These are phyloP conservation scores for Begonia fuchsioides DNA, from an alignment of 306 rosid species.

Conservation along the genomic window DNA sequence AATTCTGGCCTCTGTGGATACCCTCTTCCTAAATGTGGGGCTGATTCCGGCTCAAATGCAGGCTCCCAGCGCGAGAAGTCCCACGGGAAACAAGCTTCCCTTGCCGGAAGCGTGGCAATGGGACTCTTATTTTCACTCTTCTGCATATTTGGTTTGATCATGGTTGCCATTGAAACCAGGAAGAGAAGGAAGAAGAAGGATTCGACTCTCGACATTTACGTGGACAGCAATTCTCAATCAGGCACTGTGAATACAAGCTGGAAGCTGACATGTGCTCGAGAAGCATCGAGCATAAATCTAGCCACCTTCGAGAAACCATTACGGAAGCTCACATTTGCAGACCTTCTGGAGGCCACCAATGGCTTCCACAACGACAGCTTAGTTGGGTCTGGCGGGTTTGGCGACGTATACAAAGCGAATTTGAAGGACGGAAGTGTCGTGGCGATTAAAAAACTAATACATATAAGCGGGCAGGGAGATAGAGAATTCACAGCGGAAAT, in stretches of 20 bases:
- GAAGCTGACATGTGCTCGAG: conserved; percentile 61
- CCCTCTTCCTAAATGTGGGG: conserved; percentile 41
- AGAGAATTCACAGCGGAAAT: conserved; percentile 95
- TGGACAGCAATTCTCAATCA: conserved; percentile 45
- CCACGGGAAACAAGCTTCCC: conserved; percentile 53
- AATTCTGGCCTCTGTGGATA: conserved; percentile 80
- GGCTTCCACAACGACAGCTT: conserved; percentile 78
- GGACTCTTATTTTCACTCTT: conserved; percentile 72
- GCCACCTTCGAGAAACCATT: conserved; percentile 87
- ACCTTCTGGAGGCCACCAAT: conserved; percentile 79
- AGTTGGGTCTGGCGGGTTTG: conserved; percentile 81
- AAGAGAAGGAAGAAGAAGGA: conserved; percentile 79
- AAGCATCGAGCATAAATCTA: conserved; percentile 84
- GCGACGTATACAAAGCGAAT: conserved; percentile 87
- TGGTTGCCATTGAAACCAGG: conserved; percentile 51
- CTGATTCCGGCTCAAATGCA: conserved; percentile 3
- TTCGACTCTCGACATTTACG: conserved; percentile 40
- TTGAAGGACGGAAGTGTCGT: conserved; percentile 79
- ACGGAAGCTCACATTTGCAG: conserved; percentile 71
- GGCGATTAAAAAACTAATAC: conserved; percentile 86
- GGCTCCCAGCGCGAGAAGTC: conserved; percentile 33
- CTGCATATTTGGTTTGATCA: conserved; percentile 63
- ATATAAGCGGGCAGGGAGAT: conserved; percentile 91
- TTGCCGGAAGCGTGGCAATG: conserved; percentile 81
- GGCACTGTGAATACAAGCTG: conserved; percentile 43